Conservation (phyloP, 2,329 filamentous ascomycete genomes). For the Pseudohalonectria lignicola region DNA sequence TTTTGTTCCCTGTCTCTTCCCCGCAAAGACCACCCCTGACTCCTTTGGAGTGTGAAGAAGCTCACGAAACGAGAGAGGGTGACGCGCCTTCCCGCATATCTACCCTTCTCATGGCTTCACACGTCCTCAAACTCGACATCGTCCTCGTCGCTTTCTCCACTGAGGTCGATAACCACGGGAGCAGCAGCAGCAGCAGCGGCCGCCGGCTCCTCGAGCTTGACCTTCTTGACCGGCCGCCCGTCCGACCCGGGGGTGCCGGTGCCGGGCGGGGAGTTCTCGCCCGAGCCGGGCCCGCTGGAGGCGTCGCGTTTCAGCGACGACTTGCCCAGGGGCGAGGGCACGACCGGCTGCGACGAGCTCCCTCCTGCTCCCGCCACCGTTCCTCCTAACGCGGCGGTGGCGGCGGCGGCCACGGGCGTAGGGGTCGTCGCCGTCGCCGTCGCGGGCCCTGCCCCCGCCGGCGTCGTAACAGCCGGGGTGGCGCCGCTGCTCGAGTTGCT, state of each 20-base stretch:
- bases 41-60: too few relatives aligned
- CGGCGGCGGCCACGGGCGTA: too few relatives aligned
- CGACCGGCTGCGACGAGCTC: conserved; percentile 4
- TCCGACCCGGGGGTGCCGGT: conserved; percentile 18
- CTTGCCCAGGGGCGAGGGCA: conserved; percentile 15
- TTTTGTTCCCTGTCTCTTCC: too few relatives aligned
- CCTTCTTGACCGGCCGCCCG: conserved; percentile 43
- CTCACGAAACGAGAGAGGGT: too few relatives aligned
- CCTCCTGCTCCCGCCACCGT: conserved; percentile 1
- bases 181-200: conserved; percentile 7
- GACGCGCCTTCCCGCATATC: too few relatives aligned
- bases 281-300: conserved; percentile 12
- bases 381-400: background rate
- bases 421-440: conserved; percentile 1
- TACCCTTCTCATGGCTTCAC: too few relatives aligned
- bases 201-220: conserved; percentile 42
- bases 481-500: conserved; percentile 17
- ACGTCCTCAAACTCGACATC: conserved; percentile 51
- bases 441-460: conserved; percentile 14
- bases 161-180: conserved; percentile 29
- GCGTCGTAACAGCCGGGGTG: too few relatives aligned
- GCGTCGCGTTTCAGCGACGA: conserved; percentile 21
- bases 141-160: conserved; percentile 39
- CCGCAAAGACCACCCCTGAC: too few relatives aligned
- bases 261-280: conserved; percentile 8